Evolutionary conservation across 768 basidiomycete genomes (phyloP).

Genomic region (Suillus tomentosus): DNA sequence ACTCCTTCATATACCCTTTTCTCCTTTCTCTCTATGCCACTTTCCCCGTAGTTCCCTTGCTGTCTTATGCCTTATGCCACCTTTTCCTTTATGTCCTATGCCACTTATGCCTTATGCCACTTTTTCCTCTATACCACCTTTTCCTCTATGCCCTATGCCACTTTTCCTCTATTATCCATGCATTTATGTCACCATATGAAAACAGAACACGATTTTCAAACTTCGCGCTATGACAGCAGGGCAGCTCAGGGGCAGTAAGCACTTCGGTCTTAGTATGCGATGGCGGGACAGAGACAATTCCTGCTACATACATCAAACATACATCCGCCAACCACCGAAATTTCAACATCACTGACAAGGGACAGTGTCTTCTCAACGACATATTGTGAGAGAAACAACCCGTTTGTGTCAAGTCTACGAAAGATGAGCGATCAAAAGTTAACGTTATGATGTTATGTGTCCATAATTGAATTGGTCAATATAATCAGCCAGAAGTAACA

Average conservation of each 20-base stretch:
- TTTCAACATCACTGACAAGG: background rate
- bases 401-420: background rate
- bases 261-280: background rate
- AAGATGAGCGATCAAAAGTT: background rate
- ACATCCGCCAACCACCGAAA: background rate
- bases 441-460: background rate
- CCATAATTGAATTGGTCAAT: background rate
- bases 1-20: constrained; percentile 1
- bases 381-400: background rate
- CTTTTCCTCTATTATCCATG: background rate
- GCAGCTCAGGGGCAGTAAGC: too few relatives aligned
- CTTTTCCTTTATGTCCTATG: too few relatives aligned
- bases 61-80: background rate
- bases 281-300: background rate
- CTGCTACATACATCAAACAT: background rate
- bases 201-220: background rate
- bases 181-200: background rate
- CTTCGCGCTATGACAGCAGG: too few relatives aligned
- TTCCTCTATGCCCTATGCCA: too few relatives aligned
- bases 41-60: too few relatives aligned
- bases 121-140: too few relatives aligned
- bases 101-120: too few relatives aligned
- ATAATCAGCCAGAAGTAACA: background rate
- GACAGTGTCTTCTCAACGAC: background rate
- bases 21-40: background rate